Evolutionary conservation across 2,329 filamentous ascomycete species (phyloP).

Genomic region (Thelonectria discophora): DNA sequence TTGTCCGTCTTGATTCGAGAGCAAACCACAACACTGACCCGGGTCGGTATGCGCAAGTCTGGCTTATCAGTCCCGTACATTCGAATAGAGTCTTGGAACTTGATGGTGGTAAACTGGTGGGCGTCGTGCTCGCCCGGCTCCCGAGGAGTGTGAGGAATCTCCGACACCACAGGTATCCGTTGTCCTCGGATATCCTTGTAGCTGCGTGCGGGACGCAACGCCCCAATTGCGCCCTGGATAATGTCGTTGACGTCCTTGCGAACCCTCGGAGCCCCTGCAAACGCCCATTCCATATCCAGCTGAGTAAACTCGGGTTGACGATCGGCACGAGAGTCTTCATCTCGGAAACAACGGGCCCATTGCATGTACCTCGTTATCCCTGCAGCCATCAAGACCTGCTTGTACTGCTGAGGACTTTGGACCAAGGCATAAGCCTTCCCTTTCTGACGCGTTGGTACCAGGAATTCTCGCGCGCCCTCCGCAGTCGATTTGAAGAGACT

Average conservation of each 20-base stretch:
- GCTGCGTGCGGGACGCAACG: conserved; percentile 49
- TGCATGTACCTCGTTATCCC: conserved; percentile 87
- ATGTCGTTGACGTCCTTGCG: conserved; percentile 49
- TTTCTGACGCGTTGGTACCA: conserved; percentile 83
- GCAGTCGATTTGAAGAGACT: conserved; percentile 97
- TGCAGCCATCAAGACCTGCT: conserved; percentile 95
- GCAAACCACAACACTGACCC: conserved; percentile 54
- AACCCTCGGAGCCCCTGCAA: conserved; percentile 64
- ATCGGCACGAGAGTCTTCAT: conserved; percentile 92
- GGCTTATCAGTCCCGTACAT: conserved; percentile 91
- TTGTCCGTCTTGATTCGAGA: neutral
- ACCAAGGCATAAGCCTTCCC: conserved; percentile 89
- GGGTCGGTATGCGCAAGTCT: conserved; percentile 78
- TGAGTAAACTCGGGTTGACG: conserved; percentile 95
- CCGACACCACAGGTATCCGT: conserved; percentile 45
- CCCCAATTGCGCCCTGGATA: conserved; percentile 42
- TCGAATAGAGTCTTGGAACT: conserved; percentile 68
- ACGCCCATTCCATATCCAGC: conserved; percentile 94
- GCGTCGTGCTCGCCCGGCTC: conserved; percentile 34
- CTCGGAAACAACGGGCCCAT: conserved; percentile 92
- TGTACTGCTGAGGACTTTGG: conserved; percentile 98
- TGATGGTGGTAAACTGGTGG: conserved; percentile 48
- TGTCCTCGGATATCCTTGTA: conserved; percentile 69
- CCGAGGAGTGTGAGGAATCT: conserved; percentile 33
- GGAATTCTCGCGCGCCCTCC: conserved; percentile 92